These are phyloP conservation scores for Gautieria morchelliformis DNA, from an alignment of 768 basidiomycete genomes.

Conservation along the genomic window DNA sequence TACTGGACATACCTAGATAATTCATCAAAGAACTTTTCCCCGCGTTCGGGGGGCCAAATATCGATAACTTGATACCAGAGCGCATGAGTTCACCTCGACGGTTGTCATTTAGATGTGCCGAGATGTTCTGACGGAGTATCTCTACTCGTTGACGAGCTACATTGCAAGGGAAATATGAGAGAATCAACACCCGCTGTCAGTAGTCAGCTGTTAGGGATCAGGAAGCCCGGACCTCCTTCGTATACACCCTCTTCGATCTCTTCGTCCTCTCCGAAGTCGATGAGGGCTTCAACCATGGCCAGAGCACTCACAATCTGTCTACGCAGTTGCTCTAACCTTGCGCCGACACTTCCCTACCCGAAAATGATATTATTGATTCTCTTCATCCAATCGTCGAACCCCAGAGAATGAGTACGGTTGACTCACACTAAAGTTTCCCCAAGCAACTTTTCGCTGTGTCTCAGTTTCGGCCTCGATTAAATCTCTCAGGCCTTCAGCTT, in stretches of 20 bases:
- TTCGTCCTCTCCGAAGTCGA: constrained; percentile 91
- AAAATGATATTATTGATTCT: background rate
- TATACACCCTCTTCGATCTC: constrained; percentile 78
- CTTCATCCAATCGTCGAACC: background rate
- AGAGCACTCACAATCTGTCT: constrained; percentile 60
- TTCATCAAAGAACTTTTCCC: constrained; percentile 90
- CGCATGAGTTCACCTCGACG: constrained; percentile 78
- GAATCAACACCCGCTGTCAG: background rate
- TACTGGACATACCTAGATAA: constrained; percentile 49
- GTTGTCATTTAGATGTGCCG: constrained; percentile 52
- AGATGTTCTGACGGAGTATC: constrained; percentile 42
- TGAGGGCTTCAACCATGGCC: constrained; percentile 76
- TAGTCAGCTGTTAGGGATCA: constrained; percentile 1
- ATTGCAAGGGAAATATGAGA: background rate
- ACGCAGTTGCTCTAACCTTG: constrained; percentile 55
- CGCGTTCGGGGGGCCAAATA: constrained; percentile 89
- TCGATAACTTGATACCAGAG: constrained; percentile 71
- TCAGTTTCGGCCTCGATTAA: constrained; percentile 87
- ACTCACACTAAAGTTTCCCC: constrained; percentile 20
- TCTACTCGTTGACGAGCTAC: constrained; percentile 46
- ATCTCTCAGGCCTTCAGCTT: constrained; percentile 83
- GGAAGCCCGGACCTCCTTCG: constrained; percentile 44
- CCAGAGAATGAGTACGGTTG: background rate
- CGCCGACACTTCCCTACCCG: constrained; percentile 50
- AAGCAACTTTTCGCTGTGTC: constrained; percentile 63